Percentiles rank a stretch among this genome's conserved stretches.
Conservation (phyloP, 768 basidiomycete species). For the Lactarius hengduanensis region DNA sequence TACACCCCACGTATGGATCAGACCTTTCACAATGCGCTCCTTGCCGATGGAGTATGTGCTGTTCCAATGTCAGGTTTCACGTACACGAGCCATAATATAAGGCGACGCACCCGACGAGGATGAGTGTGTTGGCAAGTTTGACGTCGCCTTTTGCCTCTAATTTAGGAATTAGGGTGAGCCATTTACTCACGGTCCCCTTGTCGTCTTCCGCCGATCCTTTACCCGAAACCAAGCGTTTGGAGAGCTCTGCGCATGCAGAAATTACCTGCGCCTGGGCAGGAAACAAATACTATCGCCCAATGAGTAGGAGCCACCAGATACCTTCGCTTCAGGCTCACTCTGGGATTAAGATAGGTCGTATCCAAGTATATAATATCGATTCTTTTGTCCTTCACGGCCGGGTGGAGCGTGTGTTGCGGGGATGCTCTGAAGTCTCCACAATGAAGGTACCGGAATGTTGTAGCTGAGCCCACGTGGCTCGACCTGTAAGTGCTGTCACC, state of each 20-base stretch:
- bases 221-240: constrained; percentile 53
- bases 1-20: neutral
- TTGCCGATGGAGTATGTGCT: constrained; percentile 98
- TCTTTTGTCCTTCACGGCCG: constrained; percentile 72
- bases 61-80: constrained; percentile 7
- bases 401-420: constrained; percentile 83
- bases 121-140: constrained; percentile 45
- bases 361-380: constrained; percentile 92
- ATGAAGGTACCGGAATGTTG: constrained; percentile 85
- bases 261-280: constrained; percentile 95
- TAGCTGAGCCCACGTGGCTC: constrained; percentile 63
- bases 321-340: constrained; percentile 39
- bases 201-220: constrained; percentile 34
- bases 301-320: neutral
- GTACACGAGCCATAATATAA: neutral
- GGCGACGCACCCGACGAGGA: constrained; percentile 67
- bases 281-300: constrained; percentile 70
- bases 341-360: constrained; percentile 92
- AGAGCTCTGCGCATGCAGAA: constrained; percentile 85
- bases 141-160: constrained; percentile 39
- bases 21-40: constrained; percentile 95
- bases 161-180: constrained; percentile 42
- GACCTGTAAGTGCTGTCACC: constrained; percentile 81
- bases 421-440: constrained; percentile 94
- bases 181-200: constrained; percentile 47